Evolutionary conservation across 495 filamentous ascomycete species (phyloP).

Genomic region (Aspergillus heteromorphus): DNA sequence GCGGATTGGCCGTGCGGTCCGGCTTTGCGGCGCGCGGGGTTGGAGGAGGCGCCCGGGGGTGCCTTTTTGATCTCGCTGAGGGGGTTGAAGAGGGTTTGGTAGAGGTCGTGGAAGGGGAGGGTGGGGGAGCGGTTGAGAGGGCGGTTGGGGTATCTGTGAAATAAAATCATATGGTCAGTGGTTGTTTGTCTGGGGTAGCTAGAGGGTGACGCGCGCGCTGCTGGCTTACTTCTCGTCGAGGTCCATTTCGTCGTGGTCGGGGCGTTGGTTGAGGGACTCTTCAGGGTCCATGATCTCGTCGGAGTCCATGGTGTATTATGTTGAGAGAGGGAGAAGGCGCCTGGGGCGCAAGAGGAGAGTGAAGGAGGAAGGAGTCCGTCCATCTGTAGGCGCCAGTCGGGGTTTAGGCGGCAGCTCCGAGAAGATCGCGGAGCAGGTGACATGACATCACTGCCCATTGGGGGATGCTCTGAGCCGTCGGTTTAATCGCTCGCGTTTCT

Average conservation of each 20-base stretch:
- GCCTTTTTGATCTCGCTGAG: constrained; percentile 80
- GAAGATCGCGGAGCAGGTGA: constrained; percentile 26
- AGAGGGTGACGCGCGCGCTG: too few relatives aligned
- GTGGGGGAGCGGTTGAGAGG: constrained; percentile 76
- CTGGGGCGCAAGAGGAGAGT: neutral
- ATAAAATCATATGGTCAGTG: neutral
- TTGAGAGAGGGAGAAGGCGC: too few relatives aligned
- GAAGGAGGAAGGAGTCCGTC: neutral
- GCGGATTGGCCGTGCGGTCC: constrained; percentile 50
- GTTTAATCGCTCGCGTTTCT: neutral
- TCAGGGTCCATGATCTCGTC: constrained; percentile 49
- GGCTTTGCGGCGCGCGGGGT: constrained; percentile 40
- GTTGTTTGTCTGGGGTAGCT: neutral
- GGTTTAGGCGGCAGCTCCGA: constrained; percentile 31
- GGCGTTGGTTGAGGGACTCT: constrained; percentile 30
- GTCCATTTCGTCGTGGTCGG: constrained; percentile 40
- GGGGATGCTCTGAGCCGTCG: neutral
- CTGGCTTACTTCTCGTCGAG: constrained; percentile 63
- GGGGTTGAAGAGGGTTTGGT: constrained; percentile 75
- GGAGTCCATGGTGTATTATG: constrained; percentile 35
- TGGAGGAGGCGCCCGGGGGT: constrained; percentile 44
- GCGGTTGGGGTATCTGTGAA: constrained; percentile 69
- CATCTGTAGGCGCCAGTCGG: neutral
- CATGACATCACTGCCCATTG: constrained; percentile 15
- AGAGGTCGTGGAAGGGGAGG: constrained; percentile 77